Evolutionary conservation across 2,329 filamentous ascomycete species (phyloP).

Genomic region (Seiridium cupressi): DNA sequence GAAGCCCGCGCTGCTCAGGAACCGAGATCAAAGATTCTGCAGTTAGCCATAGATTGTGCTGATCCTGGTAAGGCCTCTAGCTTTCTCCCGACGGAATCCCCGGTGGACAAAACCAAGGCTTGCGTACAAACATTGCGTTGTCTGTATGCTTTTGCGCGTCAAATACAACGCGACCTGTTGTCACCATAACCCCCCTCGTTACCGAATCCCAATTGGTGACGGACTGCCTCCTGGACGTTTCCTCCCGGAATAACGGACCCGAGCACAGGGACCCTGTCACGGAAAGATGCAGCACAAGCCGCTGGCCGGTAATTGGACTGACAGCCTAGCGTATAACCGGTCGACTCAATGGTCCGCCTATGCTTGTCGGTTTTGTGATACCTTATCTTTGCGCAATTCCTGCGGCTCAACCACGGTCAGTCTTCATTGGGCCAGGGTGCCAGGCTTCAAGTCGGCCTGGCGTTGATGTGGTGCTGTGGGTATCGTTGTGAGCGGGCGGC

Average conservation of each 20-base stretch:
- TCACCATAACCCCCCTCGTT: too few relatives aligned
- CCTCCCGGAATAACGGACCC: background rate
- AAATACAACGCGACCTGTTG: too few relatives aligned
- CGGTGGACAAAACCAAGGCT: too few relatives aligned
- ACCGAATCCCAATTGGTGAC: too few relatives aligned
- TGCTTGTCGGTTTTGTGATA: background rate
- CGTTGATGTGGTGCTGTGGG: background rate
- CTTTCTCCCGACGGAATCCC: too few relatives aligned
- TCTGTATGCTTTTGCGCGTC: too few relatives aligned
- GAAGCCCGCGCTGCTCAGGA: too few relatives aligned
- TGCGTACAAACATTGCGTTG: too few relatives aligned
- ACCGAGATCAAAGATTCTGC: too few relatives aligned
- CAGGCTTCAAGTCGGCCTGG: background rate
- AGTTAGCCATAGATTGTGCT: too few relatives aligned
- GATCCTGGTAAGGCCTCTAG: too few relatives aligned
- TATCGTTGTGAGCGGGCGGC: background rate
- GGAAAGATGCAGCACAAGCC: slow-evolving; percentile 6
- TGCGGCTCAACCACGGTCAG: slow-evolving; percentile 3
- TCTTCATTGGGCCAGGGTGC: background rate
- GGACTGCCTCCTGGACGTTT: background rate
- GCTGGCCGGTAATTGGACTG: background rate
- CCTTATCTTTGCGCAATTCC: slow-evolving; percentile 1
- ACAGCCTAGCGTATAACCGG: background rate
- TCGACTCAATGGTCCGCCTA: background rate
- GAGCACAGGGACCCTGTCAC: background rate